These are phyloP conservation scores for Favolaschia claudopus DNA, from an alignment of 768 basidiomycete species.

Conservation along the genomic window DNA sequence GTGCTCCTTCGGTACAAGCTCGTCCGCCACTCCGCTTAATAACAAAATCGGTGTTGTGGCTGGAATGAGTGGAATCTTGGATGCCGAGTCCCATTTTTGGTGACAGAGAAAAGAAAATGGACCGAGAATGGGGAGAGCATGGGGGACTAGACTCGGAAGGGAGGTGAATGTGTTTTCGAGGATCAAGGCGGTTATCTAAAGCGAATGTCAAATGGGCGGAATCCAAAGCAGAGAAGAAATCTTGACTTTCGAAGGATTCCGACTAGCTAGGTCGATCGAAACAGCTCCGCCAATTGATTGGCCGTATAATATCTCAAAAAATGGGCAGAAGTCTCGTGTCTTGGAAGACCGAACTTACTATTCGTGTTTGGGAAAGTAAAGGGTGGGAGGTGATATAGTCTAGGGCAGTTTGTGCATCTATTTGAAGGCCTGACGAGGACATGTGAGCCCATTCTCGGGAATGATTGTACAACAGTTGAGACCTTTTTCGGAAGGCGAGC, in stretches of 20 bases:
- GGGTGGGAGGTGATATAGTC: slow-evolving; percentile 76
- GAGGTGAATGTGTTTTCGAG: slow-evolving; percentile 95
- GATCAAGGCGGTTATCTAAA: slow-evolving; percentile 77
- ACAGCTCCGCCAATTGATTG: slow-evolving; percentile 95
- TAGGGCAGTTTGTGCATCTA: slow-evolving; percentile 86
- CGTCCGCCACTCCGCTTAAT: slow-evolving; percentile 77
- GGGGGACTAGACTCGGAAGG: slow-evolving; percentile 82
- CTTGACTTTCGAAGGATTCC: slow-evolving; percentile 72
- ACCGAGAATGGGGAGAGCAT: slow-evolving; percentile 74
- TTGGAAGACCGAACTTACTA: slow-evolving; percentile 53
- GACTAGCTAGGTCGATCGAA: slow-evolving; percentile 84
- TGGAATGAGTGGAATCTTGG: slow-evolving; percentile 69
- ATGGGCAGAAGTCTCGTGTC: neutral
- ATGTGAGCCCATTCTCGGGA: no score
- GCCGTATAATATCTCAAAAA: slow-evolving; percentile 72
- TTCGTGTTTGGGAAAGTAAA: slow-evolving; percentile 65
- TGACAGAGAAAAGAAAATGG: slow-evolving; percentile 84
- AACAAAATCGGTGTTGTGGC: slow-evolving; percentile 77
- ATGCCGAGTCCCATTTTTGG: slow-evolving; percentile 86
- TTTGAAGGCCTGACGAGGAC: slow-evolving; percentile 70
- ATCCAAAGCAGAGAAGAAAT: neutral
- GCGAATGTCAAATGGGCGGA: neutral
- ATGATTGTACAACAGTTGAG: no score
- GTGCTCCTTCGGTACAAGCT: slow-evolving; percentile 77
- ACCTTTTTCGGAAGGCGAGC: slow-evolving; percentile 88